Conservation (phyloP, 352 stramenopile genomes). For the Thalassiosira mediterranea region DNA sequence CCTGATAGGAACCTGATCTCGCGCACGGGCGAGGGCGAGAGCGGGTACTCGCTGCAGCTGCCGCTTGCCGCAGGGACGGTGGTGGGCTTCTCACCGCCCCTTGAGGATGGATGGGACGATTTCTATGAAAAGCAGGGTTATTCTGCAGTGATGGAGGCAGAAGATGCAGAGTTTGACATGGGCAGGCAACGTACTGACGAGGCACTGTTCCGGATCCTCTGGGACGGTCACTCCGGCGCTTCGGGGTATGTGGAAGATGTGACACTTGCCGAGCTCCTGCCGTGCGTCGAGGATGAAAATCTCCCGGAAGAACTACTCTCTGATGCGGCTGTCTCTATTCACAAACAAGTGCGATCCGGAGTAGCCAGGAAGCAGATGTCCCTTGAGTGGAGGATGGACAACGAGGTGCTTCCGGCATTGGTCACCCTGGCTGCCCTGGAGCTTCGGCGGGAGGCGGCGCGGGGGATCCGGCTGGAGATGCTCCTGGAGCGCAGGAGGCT, state of each 20-base stretch:
- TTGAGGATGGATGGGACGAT: background rate
- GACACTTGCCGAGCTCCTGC: slow-evolving; percentile 15
- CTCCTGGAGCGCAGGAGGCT: slow-evolving; percentile 26
- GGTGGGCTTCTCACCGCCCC: slow-evolving; percentile 6
- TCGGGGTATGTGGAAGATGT: slow-evolving; percentile 42
- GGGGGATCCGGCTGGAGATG: slow-evolving; percentile 28
- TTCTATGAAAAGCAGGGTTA: background rate
- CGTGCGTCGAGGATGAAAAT: slow-evolving; percentile 1
- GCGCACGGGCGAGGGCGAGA: background rate
- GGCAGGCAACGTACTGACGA: slow-evolving; percentile 16
- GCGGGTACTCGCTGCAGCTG: background rate
- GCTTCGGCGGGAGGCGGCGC: slow-evolving; percentile 25
- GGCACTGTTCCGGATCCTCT: slow-evolving; percentile 34
- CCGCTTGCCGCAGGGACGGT: slow-evolving; percentile 5
- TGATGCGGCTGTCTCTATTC: slow-evolving; percentile 8
- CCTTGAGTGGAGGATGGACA: slow-evolving; percentile 38
- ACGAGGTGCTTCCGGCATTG: slow-evolving; percentile 23
- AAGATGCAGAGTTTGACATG: slow-evolving; percentile 4
- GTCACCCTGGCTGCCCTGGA: slow-evolving; percentile 26
- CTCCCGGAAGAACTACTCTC: slow-evolving; percentile 5
- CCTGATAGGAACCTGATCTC: background rate
- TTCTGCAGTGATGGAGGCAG: background rate
- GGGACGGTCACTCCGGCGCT: slow-evolving; percentile 12
- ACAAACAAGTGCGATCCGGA: slow-evolving; percentile 25
- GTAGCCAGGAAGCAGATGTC: slow-evolving; percentile 18